Base-by-base conservation (phyloP, 2,329 filamentous ascomycete species). In the Penicillium sp. region DNA sequence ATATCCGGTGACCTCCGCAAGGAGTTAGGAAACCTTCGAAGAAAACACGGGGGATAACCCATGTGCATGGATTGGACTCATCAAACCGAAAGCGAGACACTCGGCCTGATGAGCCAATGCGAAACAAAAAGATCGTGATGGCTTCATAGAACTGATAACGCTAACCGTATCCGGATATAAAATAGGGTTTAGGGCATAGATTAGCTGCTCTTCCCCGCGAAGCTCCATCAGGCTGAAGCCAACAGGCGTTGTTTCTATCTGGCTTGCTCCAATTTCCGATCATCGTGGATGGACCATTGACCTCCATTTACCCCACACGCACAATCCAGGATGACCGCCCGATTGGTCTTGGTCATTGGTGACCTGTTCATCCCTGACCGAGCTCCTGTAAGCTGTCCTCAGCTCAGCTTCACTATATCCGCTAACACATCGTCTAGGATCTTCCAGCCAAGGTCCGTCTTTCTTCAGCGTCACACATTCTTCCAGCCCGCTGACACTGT, bases 351-450 rank as follows among this genome's bases (percentile, higher is more conserved):
- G 72, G 90, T 94, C 71, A 90, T 96, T 66, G 91, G 91, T 74
- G 91, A 96, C 79, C 85, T 96, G 52, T 91, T 96, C 79, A 96
- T 96, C 77, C 91, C 91, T 67, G 91, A 96, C 76, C 84, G 91
- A 73, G 91, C 91, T 67, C 86, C 94, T 62, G 91, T 84, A 73
- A 65, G 77, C 73, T 50, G 50, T 47, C 55, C 41, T 45, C 57
- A 40, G 35, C 51, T 42, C 53, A 31, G n/a, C 25, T 36, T 60
- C 59, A 61, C 43, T 56, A 60, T 61, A 56, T 56, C 57, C 22
- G 46, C 59, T 54, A 54, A 62, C 56, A 40, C 38, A 8, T 58
- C n/a, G 12, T 17, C 37, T 64, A 85, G 83, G 83, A 96, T 75
- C 92, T 96, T 69, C 91, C 91, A 57, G 82, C 88, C 74, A 96